Conservation (phyloP, 1,284 basidiomycete species). For the Irpex sp. region DNA sequence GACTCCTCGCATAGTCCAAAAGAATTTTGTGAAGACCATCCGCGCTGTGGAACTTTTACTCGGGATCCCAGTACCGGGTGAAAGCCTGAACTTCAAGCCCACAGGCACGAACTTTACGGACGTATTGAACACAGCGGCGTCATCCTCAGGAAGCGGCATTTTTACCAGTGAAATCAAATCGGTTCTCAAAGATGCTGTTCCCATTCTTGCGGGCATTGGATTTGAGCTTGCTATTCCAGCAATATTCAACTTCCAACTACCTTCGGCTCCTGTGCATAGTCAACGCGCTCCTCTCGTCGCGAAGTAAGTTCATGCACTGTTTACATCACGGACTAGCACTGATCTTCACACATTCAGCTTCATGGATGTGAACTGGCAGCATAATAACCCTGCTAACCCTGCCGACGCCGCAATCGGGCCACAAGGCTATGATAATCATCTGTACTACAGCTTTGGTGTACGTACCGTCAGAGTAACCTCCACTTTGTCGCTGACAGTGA, state of each 20-base stretch:
- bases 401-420: slow-evolving; percentile 64
- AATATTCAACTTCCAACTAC: slow-evolving; percentile 24
- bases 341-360: slow-evolving; percentile 40
- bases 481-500: slow-evolving; percentile 4
- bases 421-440: slow-evolving; percentile 73
- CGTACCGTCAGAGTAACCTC: background rate
- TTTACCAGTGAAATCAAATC: slow-evolving; percentile 41
- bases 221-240: slow-evolving; percentile 29
- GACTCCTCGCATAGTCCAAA: slow-evolving; percentile 50
- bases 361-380: slow-evolving; percentile 78
- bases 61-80: slow-evolving; percentile 41
- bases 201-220: slow-evolving; percentile 45
- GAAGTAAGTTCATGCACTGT: slow-evolving; percentile 31
- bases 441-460: slow-evolving; percentile 78
- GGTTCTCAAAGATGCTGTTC: slow-evolving; percentile 45
- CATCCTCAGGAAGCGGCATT: slow-evolving; percentile 13
- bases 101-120: slow-evolving; percentile 38
- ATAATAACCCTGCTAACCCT: slow-evolving; percentile 64
- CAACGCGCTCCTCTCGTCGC: slow-evolving; percentile 40
- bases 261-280: slow-evolving; percentile 11
- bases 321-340: background rate
- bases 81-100: slow-evolving; percentile 16
- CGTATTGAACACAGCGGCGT: slow-evolving; percentile 33
- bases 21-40: slow-evolving; percentile 64
- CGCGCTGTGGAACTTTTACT: slow-evolving; percentile 62